Conservation (phyloP, 306 rosid genomes). For the Cercis canadensis region DNA sequence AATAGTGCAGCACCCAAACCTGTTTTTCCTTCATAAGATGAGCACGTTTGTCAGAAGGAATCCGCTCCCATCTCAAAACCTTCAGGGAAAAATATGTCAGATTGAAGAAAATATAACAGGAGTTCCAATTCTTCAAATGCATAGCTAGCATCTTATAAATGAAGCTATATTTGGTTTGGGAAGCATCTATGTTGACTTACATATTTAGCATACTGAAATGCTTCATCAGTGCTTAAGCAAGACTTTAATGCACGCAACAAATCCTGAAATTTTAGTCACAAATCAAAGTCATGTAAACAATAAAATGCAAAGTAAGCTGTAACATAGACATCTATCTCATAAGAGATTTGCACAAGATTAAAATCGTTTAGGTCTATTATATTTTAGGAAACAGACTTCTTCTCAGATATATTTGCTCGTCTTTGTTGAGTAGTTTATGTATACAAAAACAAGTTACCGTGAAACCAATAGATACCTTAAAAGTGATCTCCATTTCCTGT, state of each 20-base stretch:
- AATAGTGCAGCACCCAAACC: conserved; percentile 46
- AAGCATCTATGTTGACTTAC: conserved; percentile 53
- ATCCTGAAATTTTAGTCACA: conserved; percentile 60
- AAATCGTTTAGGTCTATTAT: no score
- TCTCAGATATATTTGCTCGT: no score
- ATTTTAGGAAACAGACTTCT: no score
- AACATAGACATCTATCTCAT: not conserved
- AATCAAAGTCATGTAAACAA: conserved; percentile 23
- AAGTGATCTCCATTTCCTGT: no score
- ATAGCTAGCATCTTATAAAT: conserved; percentile 20
- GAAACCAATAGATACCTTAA: no score
- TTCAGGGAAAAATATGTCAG: conserved; percentile 38
- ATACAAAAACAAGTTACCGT: no score
- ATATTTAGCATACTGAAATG: conserved; percentile 77
- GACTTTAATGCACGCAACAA: conserved; percentile 68
- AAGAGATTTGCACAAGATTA: conserved; percentile 6
- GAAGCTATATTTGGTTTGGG: conserved; percentile 25
- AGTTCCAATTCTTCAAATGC: conserved; percentile 26
- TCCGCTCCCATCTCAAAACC: conserved; percentile 93
- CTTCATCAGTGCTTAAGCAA: conserved; percentile 64
- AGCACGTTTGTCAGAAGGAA: conserved; percentile 93
- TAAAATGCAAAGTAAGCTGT: conserved; percentile 1
- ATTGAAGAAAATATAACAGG: conserved; percentile 18
- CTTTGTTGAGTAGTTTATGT: no score
- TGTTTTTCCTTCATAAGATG: conserved; percentile 88